Evolutionary conservation across 306 rosid species (phyloP).

Genomic region (Abrus pulchellus): DNA sequence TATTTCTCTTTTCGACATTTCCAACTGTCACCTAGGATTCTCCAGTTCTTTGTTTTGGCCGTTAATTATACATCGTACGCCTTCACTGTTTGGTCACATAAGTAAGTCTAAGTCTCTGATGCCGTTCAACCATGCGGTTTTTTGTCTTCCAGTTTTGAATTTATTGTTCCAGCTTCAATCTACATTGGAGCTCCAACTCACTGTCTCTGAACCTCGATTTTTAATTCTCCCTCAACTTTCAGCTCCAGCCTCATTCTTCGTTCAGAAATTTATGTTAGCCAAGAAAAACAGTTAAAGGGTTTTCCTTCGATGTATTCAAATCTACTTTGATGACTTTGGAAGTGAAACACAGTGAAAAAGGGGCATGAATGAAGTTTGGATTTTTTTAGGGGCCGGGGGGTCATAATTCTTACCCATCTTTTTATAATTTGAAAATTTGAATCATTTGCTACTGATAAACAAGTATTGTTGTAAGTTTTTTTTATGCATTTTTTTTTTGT

Average conservation of each 20-base stretch:
- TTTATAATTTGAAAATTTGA: constrained; percentile 8
- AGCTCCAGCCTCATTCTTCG: constrained; percentile 13
- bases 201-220: constrained; percentile 21
- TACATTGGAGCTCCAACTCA: constrained; percentile 32
- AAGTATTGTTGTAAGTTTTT: background rate
- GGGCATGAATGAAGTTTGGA: constrained; percentile 5
- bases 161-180: background rate
- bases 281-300: background rate
- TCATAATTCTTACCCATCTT: background rate
- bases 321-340: constrained; percentile 5
- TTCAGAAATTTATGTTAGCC: background rate
- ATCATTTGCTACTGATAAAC: background rate
- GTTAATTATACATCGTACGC: background rate
- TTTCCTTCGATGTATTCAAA: constrained; percentile 21
- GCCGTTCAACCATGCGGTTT: background rate
- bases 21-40: constrained; percentile 42
- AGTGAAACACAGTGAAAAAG: background rate
- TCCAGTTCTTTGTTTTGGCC: background rate
- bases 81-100: background rate
- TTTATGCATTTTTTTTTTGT: background rate
- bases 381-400: background rate
- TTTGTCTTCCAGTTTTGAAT: background rate
- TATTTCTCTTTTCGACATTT: background rate
- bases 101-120: constrained; percentile 8
- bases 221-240: constrained; percentile 3